Base-by-base conservation (phyloP, 2,329 filamentous ascomycete species). In the Knoxdaviesia capensis region DNA sequence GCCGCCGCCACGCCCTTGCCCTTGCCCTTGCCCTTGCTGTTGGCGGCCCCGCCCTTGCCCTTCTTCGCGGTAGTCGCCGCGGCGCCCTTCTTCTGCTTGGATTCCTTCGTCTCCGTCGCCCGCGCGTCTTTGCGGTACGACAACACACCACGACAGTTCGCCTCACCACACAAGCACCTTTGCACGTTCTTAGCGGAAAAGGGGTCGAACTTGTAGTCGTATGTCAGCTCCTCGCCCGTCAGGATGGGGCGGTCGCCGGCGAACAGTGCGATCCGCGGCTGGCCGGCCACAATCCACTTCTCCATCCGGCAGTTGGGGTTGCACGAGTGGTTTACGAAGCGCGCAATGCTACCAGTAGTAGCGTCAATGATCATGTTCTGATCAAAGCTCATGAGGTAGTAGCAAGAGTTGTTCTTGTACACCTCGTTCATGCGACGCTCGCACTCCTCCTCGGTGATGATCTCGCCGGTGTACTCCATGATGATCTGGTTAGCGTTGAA, bases 361-460 rank as follows among this genome's bases (percentile, higher is more conserved):
- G 88, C 90, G 62, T 98, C 90, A 49, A 98, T 93, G 52, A 96
- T 93, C 77, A 96, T 90, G 59, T 92, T 90, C 58, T 94, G 86
- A 55, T 96, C 87, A 56, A 96, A 94, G 43, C 85, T 86, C 90
- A 98, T 98, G 40, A 98, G 67, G 58, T 98, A 98, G 59, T 94
- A 96, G 60, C 86, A 94, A 83, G 90, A 80, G 52, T 94, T 93
- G 55, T 94, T 74, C 58, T 90, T 92, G 64, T 98, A 98, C 45
- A 81, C 72, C 47, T 88, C 80, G 45, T 82, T 85, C 87, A 96
- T 94, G 43, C 90, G 78, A 39, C 81, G 74, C 56, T 96, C 86
- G 54, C 87, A 94, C 57, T 98, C 90, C 31, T 79, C 77, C 54
- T 93, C 85, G 0, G 86, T 94, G 53, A 98, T 93, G 50, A 98